Percentiles rank a stretch among this genome's conserved stretches.
phyloP scores from a whole-genome alignment of 148 eudicot genomes.

The Selenicereus undatus region DNA sequence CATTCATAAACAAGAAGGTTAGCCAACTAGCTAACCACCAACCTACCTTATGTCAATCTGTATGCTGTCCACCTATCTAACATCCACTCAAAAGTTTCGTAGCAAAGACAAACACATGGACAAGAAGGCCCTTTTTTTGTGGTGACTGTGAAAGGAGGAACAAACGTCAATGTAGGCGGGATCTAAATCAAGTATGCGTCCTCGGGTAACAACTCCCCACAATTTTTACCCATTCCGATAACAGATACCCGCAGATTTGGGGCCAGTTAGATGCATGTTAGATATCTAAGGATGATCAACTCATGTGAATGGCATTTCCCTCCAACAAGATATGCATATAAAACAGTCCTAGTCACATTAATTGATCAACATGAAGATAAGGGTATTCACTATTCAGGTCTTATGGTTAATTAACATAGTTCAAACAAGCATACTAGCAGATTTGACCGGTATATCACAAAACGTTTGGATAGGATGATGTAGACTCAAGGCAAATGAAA shows the following conservation, averaged over 20 bases:
- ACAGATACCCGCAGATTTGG: no score
- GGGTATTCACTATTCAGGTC: neutral
- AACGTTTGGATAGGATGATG: neutral
- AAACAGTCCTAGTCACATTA: neutral
- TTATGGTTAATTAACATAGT: neutral
- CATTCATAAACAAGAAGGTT: neutral
- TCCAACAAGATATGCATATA: neutral
- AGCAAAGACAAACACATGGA: neutral
- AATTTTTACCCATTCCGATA: no score
- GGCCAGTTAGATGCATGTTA: neutral
- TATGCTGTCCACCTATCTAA: neutral
- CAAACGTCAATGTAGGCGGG: no score
- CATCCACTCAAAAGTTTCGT: neutral
- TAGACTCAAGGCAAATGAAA: neutral
- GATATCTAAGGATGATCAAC: neutral
- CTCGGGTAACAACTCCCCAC: no score
- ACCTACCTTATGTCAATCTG: constrained; percentile 5
- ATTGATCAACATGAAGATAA: neutral
- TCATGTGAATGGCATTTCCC: no score
- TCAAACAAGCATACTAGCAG: neutral
- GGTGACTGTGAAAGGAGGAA: no score
- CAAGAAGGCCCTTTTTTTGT: no score
- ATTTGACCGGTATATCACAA: neutral
- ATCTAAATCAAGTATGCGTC: no score
- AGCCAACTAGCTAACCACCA: neutral